These are phyloP conservation scores for Termitomyces titanicus DNA, from an alignment of 768 basidiomycete species.

Conservation along the genomic window DNA sequence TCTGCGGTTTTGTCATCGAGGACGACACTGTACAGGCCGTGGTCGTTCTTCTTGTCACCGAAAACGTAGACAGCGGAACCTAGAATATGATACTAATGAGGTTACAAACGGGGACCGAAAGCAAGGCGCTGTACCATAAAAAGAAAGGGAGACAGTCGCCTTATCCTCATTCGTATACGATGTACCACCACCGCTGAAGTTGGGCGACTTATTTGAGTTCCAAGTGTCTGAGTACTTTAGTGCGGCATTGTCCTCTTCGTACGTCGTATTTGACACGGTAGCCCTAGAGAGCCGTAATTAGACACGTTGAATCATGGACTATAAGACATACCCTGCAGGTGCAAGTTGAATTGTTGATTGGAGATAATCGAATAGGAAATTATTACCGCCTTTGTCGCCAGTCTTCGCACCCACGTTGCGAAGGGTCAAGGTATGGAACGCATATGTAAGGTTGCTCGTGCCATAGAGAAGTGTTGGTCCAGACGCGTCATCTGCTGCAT, in stretches of 20 bases:
- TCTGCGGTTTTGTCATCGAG: slow-evolving; percentile 33
- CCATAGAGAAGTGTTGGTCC: slow-evolving; percentile 30
- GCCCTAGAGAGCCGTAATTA: slow-evolving; percentile 24
- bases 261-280: slow-evolving; percentile 35
- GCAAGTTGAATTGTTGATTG: slow-evolving; percentile 39
- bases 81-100: slow-evolving; percentile 12
- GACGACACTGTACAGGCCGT: slow-evolving; percentile 38
- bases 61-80: slow-evolving; percentile 43
- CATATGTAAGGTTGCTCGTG: slow-evolving; percentile 33
- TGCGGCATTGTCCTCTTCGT: slow-evolving; percentile 35
- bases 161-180: slow-evolving; percentile 39
- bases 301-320: neutral
- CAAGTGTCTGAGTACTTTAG: slow-evolving; percentile 39
- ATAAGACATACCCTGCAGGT: slow-evolving; percentile 33
- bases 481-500: slow-evolving; percentile 27
- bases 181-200: slow-evolving; percentile 42
- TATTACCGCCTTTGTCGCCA: slow-evolving; percentile 32
- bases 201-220: slow-evolving; percentile 38
- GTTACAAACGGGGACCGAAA: neutral
- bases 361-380: slow-evolving; percentile 40
- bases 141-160: slow-evolving; percentile 36
- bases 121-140: slow-evolving; percentile 28
- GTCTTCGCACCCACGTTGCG: slow-evolving; percentile 36
- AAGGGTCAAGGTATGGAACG: slow-evolving; percentile 32
- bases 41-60: slow-evolving; percentile 49